phyloP scores from a whole-genome alignment of 2,329 filamentous ascomycete genomes.

The Fusarium burgessii region DNA sequence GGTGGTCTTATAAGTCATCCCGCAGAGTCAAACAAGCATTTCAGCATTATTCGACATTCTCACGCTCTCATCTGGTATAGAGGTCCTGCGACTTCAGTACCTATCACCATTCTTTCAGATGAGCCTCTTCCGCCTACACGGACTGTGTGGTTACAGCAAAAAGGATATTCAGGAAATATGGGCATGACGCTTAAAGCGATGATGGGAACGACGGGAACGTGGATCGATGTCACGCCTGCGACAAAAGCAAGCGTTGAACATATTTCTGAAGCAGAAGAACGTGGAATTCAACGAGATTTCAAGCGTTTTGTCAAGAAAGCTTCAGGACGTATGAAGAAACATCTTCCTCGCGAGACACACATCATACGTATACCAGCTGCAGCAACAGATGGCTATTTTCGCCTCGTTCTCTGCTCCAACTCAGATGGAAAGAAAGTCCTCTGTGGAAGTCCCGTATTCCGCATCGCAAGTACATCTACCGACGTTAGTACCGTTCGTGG shows the following conservation, averaged over 20 bases:
- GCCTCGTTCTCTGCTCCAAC: slow-evolving; percentile 71
- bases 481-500: slow-evolving; percentile 72
- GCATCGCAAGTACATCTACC: slow-evolving; percentile 74
- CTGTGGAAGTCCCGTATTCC: slow-evolving; percentile 75
- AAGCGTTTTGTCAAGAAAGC: slow-evolving; percentile 71
- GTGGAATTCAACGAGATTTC: slow-evolving; percentile 76
- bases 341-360: slow-evolving; percentile 71
- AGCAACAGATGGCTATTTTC: slow-evolving; percentile 75
- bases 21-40: slow-evolving; percentile 73
- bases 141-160: slow-evolving; percentile 75
- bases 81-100: slow-evolving; percentile 72
- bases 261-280: slow-evolving; percentile 68
- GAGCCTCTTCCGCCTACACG: slow-evolving; percentile 66
- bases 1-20: slow-evolving; percentile 73
- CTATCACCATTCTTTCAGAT: slow-evolving; percentile 73
- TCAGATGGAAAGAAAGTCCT: slow-evolving; percentile 63
- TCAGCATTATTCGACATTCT: slow-evolving; percentile 75
- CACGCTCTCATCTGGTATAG: slow-evolving; percentile 73
- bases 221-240: slow-evolving; percentile 76
- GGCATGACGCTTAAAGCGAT: slow-evolving; percentile 76
- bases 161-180: slow-evolving; percentile 75
- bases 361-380: slow-evolving; percentile 73
- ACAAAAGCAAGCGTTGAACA: slow-evolving; percentile 60
- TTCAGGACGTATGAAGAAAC: slow-evolving; percentile 57
- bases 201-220: slow-evolving; percentile 67